phyloP scores from a whole-genome alignment of 139 green algal genomes.

The Microglena sp. region DNA sequence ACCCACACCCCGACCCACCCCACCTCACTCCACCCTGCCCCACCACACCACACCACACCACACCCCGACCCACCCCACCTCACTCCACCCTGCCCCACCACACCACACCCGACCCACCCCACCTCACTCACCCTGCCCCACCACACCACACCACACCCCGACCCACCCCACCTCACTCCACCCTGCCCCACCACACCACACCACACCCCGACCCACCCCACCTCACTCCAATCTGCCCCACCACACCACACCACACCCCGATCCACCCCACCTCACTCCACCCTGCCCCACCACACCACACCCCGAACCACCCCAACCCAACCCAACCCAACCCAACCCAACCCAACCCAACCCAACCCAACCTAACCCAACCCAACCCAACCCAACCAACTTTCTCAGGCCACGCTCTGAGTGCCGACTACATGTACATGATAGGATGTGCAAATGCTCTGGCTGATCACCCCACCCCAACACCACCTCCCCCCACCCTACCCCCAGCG shows the following conservation, averaged over 20 bases:
- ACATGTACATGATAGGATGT: constrained; percentile 33
- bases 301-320: neutral
- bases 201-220: no score
- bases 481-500: neutral
- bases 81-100: neutral
- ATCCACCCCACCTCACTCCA: neutral
- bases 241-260: no score
- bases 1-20: no score
- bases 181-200: neutral
- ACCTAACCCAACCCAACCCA: neutral
- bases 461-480: constrained; percentile 41
- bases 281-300: neutral
- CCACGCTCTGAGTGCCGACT: constrained; percentile 26
- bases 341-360: no score
- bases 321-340: neutral
- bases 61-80: neutral
- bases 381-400: constrained; percentile 6
- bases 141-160: neutral
- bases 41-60: no score
- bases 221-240: no score
- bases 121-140: neutral
- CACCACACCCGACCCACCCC: neutral
- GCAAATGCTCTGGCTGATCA: constrained; percentile 50
- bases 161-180: neutral
- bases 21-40: no score